phyloP scores from a whole-genome alignment of 345 rosid genomes.

The Lepidium aucheri region DNA sequence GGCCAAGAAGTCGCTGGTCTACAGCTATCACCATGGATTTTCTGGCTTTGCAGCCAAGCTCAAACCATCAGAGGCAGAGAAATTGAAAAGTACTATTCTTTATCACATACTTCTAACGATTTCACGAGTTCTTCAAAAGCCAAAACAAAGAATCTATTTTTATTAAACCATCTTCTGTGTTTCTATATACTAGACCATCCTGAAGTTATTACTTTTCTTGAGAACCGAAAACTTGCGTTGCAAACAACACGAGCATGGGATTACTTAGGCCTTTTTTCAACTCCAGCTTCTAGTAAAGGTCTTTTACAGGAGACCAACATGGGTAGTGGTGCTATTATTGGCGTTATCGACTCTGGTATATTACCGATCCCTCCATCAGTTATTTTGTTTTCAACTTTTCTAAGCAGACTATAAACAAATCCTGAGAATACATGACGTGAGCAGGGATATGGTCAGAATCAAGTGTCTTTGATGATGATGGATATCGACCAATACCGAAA shows the following conservation, averaged over 20 bases:
- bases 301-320: constrained; percentile 17
- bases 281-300: constrained; percentile 13
- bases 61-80: constrained; percentile 30
- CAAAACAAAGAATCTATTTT: neutral
- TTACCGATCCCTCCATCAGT: neutral
- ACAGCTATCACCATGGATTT: constrained; percentile 37
- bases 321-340: constrained; percentile 27
- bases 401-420: neutral
- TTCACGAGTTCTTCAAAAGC: constrained; percentile 7
- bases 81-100: constrained; percentile 12
- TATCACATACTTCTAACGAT: neutral
- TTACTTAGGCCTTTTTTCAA: constrained; percentile 27
- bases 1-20: constrained; percentile 36
- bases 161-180: neutral
- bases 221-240: constrained; percentile 24
- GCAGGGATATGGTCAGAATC: constrained; percentile 30
- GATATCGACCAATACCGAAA: constrained; percentile 33
- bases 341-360: constrained; percentile 29
- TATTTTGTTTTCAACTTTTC: neutral
- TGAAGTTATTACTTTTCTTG: constrained; percentile 24
- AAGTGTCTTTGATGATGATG: constrained; percentile 30
- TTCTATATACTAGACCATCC: constrained; percentile 25
- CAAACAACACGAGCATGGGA: constrained; percentile 47
- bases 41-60: constrained; percentile 56
- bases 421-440: neutral